Base-by-base conservation (phyloP, 352 stramenopile genomes). In the Phytophthora melonis region DNA sequence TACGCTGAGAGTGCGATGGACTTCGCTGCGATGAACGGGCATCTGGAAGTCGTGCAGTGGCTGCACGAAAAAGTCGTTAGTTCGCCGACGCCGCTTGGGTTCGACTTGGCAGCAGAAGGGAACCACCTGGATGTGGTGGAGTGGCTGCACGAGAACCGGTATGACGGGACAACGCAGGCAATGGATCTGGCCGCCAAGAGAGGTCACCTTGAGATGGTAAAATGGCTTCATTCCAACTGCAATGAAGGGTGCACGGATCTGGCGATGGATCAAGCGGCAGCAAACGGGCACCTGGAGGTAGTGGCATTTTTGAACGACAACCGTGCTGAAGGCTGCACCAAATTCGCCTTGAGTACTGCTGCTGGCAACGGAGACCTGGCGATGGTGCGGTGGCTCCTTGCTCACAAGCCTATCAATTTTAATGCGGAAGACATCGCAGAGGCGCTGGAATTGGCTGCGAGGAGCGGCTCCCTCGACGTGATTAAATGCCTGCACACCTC, bases 321-420 rank as follows among this genome's bases (percentile, higher is more conserved):
- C 34, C 66, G 66, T 19, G 32, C 34, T 21, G 67, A 74, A 66
- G 32, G 59, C 32, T 74, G 54, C 55, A 65, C 67, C n/a, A 68
- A 58, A 6, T 47, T 58, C 52, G 66, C 66, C 8, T 47, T 69
- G 11, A 64, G 55, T 56, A 27, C 13, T 16, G 41, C 60, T 70
- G 67, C 53, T 27, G 36, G 32, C 10, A 69, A 69, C 14, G 59
- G 53, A 19, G 54, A 74, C 9, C 43, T 74, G 11, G 13, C 39
- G 3, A 74, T 69, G 60, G 43, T 74, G 1, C 21, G 21, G 43
- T 74, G 59, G 59, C 25, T 69, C 2, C 43, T 74, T 41, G 60
- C 23, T 39, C 43, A 69, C 43, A 57, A 25, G 18, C 25, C 16
- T 49, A 9, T 19, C 11, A 19, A 1, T n/a, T 49, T 49, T 4